Base-by-base conservation (phyloP, 2,329 filamentous ascomycete species). In the Stachybotrys chlorohalonatus region DNA sequence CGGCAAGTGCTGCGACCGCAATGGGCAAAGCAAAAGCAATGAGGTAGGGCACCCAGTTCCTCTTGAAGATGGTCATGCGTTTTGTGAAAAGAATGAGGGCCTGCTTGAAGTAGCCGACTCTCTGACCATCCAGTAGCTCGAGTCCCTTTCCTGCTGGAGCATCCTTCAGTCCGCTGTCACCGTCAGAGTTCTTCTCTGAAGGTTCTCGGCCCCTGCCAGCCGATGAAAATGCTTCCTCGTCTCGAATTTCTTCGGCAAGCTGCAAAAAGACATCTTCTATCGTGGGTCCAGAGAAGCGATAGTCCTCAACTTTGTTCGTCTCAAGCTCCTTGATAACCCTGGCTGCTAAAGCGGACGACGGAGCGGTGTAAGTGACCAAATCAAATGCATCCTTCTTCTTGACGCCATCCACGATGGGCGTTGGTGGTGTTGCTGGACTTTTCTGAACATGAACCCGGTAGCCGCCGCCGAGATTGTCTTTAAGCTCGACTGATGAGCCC, bases 191-290 rank as follows among this genome's bases (percentile, higher is more conserved):
- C 52, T 57, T 65, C 54, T 68, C 68, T 2, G 58, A 58, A 9
- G 50, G 36, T 7, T 47, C 42, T 4, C 17, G 62, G 3, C 58
- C 52, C 50, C 61, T 64, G 9, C 64, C 64, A n/a, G 55, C 52
- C 2, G 53, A 57, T 2, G 59, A 60, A 53, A 68, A 66, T 11
- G 64, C 62, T 51, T 68, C 70, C 59, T 86, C 81, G 6, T 77
- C 78, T 55, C 77, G 79, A 56, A 90, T 80, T 67, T 96, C 91
- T 64, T 93, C 89, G 0, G 91, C 90, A 46, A 96, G 78, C 59
- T 89, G 86, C 30, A 96, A 73, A 69, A 96, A 96, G 0, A 96
- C 91, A 61, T 96, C 91, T 67, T 96, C 93, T 47, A 96, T 91
- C 0, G 90, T 95, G 0, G 92, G 93, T 0, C 90, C 90, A 15